Percentiles rank a stretch among this genome's conserved stretches.
phyloP scores from a whole-genome alignment of 371 early-diverging fungal genomes.

The Saksenaea oblongispora region DNA sequence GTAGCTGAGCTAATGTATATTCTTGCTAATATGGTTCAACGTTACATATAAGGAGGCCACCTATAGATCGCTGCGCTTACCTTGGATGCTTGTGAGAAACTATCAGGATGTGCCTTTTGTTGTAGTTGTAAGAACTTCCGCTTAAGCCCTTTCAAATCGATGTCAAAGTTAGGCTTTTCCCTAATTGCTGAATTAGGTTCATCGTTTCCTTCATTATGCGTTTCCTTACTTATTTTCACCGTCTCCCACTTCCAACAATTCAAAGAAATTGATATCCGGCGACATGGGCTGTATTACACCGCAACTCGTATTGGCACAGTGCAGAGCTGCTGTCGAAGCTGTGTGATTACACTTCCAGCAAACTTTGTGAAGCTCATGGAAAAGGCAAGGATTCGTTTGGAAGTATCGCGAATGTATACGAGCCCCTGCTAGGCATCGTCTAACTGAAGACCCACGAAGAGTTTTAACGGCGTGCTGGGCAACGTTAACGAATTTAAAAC shows the following conservation, averaged over 20 bases:
- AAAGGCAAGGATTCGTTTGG: background rate
- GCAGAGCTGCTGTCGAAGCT: conserved; percentile 27
- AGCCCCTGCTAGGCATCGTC: background rate
- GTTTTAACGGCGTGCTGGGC: background rate
- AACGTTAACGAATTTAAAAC: background rate
- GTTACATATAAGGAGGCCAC: background rate
- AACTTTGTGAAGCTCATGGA: conserved; percentile 6
- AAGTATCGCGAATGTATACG: background rate
- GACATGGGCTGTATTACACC: conserved; percentile 62
- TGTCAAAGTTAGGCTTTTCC: conserved; percentile 51
- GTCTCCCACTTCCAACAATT: conserved; percentile 35
- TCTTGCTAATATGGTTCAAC: conserved; percentile 53
- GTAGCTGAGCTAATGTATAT: conserved; percentile 71
- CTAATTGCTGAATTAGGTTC: background rate
- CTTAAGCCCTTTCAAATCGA: conserved; percentile 66
- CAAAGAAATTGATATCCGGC: conserved; percentile 58
- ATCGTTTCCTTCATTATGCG: background rate
- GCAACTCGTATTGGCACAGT: conserved; percentile 53
- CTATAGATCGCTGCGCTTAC: conserved; percentile 32
- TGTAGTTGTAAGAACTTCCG: conserved; percentile 74
- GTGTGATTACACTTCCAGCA: conserved; percentile 39
- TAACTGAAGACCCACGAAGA: background rate
- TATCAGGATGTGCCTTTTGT: conserved; percentile 88
- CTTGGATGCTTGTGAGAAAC: conserved; percentile 67
- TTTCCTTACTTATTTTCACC: conserved; percentile 16